Evolutionary conservation across 2,329 filamentous ascomycete genomes (phyloP).

Genomic region (Cladosporium sp.): DNA sequence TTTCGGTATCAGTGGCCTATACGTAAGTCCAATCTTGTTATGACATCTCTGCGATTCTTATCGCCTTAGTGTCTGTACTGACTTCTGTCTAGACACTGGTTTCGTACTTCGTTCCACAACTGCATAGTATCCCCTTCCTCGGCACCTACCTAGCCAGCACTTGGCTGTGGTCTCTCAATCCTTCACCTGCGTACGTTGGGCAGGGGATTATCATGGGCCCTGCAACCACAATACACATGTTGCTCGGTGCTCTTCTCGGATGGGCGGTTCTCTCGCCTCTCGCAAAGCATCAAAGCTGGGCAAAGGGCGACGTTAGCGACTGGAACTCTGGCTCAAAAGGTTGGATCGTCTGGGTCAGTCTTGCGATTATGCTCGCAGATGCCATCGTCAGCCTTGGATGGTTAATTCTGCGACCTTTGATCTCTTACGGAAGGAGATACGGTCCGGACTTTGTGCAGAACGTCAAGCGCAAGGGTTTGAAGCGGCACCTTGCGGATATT

Average conservation of each 20-base stretch:
- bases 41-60: no score
- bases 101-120: conserved; percentile 83
- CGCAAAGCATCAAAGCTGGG: conserved; percentile 83
- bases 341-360: conserved; percentile 96
- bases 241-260: conserved; percentile 80
- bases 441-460: conserved; percentile 30
- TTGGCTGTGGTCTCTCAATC: conserved; percentile 96
- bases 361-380: conserved; percentile 96
- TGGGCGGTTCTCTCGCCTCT: conserved; percentile 90
- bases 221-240: conserved; percentile 92
- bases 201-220: conserved; percentile 99
- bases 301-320: conserved; percentile 76
- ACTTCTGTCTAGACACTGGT: conserved; percentile 61
- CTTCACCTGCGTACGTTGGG: conserved; percentile 93
- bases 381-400: conserved; percentile 83
- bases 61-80: neutral
- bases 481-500: conserved; percentile 32
- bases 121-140: conserved; percentile 84
- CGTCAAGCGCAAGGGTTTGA: conserved; percentile 25
- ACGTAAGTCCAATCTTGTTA: conserved; percentile 33
- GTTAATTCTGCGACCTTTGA: conserved; percentile 62
- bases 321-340: conserved; percentile 95
- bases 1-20: conserved; percentile 55
- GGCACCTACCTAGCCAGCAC: conserved; percentile 67
- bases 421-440: conserved; percentile 44